Conservation (phyloP, 1,284 basidiomycete genomes). For the Vanrija pseudolonga region DNA sequence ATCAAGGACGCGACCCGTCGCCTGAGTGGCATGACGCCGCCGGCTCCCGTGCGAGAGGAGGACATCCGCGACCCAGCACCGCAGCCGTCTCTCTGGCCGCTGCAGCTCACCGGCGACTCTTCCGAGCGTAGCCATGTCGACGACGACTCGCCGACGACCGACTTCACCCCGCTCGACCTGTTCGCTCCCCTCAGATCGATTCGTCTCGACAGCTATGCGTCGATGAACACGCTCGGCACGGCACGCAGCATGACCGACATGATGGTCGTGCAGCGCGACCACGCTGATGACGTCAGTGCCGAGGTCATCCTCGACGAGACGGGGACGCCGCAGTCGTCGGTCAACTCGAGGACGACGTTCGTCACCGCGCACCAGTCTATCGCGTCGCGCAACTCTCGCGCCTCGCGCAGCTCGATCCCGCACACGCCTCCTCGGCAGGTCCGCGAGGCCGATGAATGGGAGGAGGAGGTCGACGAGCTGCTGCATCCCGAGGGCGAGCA, state of each 20-base stretch:
- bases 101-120: conserved; percentile 22
- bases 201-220: conserved; percentile 4
- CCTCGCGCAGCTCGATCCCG: too few relatives aligned
- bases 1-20: conserved; percentile 16
- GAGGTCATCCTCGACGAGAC: too few relatives aligned
- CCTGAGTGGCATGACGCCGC: neutral
- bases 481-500: too few relatives aligned
- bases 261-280: too few relatives aligned
- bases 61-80: conserved; percentile 40
- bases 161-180: conserved; percentile 12
- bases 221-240: neutral
- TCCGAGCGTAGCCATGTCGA: neutral
- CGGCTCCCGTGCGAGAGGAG: conserved; percentile 1
- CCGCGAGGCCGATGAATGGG: too few relatives aligned
- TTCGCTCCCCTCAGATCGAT: conserved; percentile 4
- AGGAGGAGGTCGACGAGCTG: too few relatives aligned
- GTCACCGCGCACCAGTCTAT: too few relatives aligned
- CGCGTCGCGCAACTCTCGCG: too few relatives aligned
- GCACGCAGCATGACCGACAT: conserved; percentile 8
- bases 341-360: too few relatives aligned
- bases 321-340: too few relatives aligned
- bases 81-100: conserved; percentile 35
- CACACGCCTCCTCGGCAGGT: too few relatives aligned
- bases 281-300: too few relatives aligned
- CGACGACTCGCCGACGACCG: neutral